Base-by-base conservation (phyloP, 306 rosid species). In the Quercus rubra region DNA sequence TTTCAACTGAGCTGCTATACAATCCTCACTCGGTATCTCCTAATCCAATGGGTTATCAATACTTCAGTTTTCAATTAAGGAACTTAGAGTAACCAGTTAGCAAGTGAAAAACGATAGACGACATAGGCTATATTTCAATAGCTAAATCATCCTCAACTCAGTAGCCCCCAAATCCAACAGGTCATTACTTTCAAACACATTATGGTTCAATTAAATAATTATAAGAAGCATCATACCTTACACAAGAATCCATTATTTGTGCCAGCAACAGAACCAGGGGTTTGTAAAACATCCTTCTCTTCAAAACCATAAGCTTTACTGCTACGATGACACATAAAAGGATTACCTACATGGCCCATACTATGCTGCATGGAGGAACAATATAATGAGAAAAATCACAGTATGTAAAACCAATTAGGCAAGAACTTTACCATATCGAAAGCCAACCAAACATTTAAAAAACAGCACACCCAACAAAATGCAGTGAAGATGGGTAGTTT, bases 261-360 rank as follows among this genome's bases (percentile, higher is more conserved):
- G 72, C 92, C 87, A 23, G 88, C 78, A 63, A 83, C 80, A 54
- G 96, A 79, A 75, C 71, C 67, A 28, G 89, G 94, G 78, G 88
- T 87, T 83, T 79, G 93, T 77, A 89, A 76, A 70, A 58, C 77
- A 80, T 88, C 89, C 88, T 91, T 92, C 72, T 80, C 81, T 79
- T 88, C 94, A 25, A 85, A 81, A 84, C 89, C 87, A 70, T 78
- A 85, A 78, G 75, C 84, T 82, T 87, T 73, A 66, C 78, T 70
- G 78, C 81, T 84, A 55, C 76, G 88, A 83, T 74, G 88, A 69
- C 87, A 77, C 19, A 77, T 59, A 84, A 86, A 83, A 17, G 88
- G 83, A 43, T 78, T 79, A 27, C 91, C 88, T 55, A 70, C 77
- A 66, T 80, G 90, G 79, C 88, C 90, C 46, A 78, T 71, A 81